Evolutionary conservation across 106 monocot genomes (phyloP), one percentile per base, ranked within the genome.

Genomic region (Platanthera zijinensis): DNA sequence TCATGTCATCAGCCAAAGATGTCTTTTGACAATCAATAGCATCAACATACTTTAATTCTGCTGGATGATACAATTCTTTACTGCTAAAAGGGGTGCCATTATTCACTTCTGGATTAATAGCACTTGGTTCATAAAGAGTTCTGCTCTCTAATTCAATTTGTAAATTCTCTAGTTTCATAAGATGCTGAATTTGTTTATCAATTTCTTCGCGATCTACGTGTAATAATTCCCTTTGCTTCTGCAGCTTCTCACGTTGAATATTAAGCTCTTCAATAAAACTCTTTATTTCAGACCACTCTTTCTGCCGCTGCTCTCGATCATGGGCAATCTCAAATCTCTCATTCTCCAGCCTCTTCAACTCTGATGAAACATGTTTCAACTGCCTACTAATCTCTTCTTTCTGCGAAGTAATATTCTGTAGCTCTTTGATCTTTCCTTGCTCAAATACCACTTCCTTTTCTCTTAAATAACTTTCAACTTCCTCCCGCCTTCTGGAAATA

Each of bases 211-310:
- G 84, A 72, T 94, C 97, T 10, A 71, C 74, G 72, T 82, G 84
- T 50, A 97, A 77, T 59, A 91, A 74, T 68, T 97, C 87, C 63
- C 97, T 94, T 66, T 97, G 97, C 79, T 87, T 86, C 82, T 91
- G 89, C 57, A 94, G 79, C 82, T 97, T 97, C 76, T 94, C 87
- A 22, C 93, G 67, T 77, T 94, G 97, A n/a, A 77, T 51, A 75
- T 87, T 80, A 32, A 97, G 87, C 30, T 70, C 79, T 50, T 97
- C 87, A 81, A 93, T 81, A 18, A 81, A 89, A 51, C 17, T 76
- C 39, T 91, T 88, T 72, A 94, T 97, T 51, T 94, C 97, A 78
- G 82, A 80, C 84, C 87, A 88, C 82, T 97, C 97, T 74, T 25
- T 86, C 77, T 94, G 91, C 50, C 91, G 86, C 52, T 81, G 77